Evolutionary conservation across 108 stramenopile genomes (phyloP).

Genomic region (Cylindrotheca closterium): DNA sequence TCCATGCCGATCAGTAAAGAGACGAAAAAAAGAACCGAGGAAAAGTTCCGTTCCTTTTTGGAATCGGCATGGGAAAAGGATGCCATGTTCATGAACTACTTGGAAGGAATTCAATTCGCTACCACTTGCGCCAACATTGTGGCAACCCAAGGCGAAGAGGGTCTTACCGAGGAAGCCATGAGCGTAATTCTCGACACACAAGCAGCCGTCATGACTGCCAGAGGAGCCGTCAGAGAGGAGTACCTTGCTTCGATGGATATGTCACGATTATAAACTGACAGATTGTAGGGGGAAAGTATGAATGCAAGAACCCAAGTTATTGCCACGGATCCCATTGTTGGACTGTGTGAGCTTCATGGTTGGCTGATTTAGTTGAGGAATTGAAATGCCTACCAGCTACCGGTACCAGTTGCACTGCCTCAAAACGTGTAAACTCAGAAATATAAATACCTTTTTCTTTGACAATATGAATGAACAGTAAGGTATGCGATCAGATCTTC

Average conservation of each 20-base stretch:
- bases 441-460: too few relatives aligned
- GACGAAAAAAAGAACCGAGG: constrained; percentile 28
- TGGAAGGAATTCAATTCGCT: constrained; percentile 67
- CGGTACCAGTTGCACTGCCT: too few relatives aligned
- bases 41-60: constrained; percentile 41
- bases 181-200: constrained; percentile 58
- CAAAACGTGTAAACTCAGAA: too few relatives aligned
- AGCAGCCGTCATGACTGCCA: constrained; percentile 64
- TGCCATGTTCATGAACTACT: constrained; percentile 71
- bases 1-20: constrained; percentile 15
- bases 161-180: constrained; percentile 28
- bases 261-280: constrained; percentile 40
- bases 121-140: constrained; percentile 50
- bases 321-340: too few relatives aligned
- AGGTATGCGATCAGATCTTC: too few relatives aligned
- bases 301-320: too few relatives aligned
- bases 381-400: too few relatives aligned
- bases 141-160: constrained; percentile 37
- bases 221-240: constrained; percentile 65
- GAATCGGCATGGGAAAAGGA: constrained; percentile 45
- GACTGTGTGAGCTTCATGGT: too few relatives aligned
- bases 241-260: constrained; percentile 61
- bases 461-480: too few relatives aligned
- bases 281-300: too few relatives aligned
- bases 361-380: too few relatives aligned